These are phyloP conservation scores for Mrakia hoshinonis DNA, from an alignment of 768 basidiomycete genomes.

Conservation along the genomic window DNA sequence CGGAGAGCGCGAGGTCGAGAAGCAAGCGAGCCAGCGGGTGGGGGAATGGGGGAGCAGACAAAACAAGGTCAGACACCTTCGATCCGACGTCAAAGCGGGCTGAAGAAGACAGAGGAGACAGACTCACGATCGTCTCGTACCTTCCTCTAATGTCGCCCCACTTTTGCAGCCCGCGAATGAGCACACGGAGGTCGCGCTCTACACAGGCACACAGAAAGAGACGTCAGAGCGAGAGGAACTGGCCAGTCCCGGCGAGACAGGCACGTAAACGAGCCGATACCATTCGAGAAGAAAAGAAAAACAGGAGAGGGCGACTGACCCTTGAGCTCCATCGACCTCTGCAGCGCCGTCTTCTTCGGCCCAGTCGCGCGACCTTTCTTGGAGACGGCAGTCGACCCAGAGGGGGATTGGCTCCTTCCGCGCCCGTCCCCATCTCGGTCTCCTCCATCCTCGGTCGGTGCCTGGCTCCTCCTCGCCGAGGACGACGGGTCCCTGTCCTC, in stretches of 20 bases:
- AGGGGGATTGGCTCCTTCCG: constrained; percentile 33
- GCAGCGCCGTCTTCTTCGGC: constrained; percentile 78
- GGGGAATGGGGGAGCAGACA: too few species aligned
- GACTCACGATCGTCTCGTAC: constrained; percentile 83
- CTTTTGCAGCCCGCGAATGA: constrained; percentile 87
- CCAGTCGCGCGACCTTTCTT: constrained; percentile 53
- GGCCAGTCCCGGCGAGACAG: too few species aligned
- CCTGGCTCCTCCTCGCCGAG: background rate
- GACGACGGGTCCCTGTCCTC: constrained; percentile 44
- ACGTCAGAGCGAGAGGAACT: background rate
- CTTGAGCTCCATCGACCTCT: constrained; percentile 93
- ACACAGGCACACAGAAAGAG: background rate
- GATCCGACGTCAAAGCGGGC: too few species aligned
- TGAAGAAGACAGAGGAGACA: background rate
- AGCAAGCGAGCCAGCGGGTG: background rate
- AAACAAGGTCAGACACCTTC: too few species aligned
- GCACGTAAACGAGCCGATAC: too few species aligned
- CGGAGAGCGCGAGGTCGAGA: too few species aligned
- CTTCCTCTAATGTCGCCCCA: constrained; percentile 96
- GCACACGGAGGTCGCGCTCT: constrained; percentile 89
- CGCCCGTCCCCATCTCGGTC: constrained; percentile 30
- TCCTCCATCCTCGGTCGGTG: constrained; percentile 1
- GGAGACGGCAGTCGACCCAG: constrained; percentile 60
- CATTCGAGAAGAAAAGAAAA: background rate
- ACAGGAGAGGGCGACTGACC: constrained; percentile 33